Conservation (phyloP, 768 basidiomycete genomes). For the Russula abietina region DNA sequence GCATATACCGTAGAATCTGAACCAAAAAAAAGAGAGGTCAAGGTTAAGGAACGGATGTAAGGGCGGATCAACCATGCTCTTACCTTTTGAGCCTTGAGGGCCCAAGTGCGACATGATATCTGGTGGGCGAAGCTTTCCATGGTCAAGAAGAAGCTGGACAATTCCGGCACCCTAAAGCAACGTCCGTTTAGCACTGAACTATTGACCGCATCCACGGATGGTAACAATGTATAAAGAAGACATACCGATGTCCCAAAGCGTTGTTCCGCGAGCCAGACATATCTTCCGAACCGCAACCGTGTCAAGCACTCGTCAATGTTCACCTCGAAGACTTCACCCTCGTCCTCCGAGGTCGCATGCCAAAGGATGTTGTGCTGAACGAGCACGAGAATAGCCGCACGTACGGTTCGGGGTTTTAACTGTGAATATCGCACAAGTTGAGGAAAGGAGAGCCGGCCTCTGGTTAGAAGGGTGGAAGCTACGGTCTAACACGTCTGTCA, state of each 20-base stretch:
- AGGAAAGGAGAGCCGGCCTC: conserved; percentile 71
- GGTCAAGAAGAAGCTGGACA: conserved; percentile 68
- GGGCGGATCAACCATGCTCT: not conserved
- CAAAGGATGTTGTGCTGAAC: conserved; percentile 91
- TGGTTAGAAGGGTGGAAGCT: conserved; percentile 63
- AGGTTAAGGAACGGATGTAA: conserved; percentile 20
- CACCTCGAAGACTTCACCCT: conserved; percentile 72
- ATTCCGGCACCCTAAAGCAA: conserved; percentile 64
- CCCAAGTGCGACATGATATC: conserved; percentile 57
- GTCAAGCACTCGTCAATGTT: conserved; percentile 79
- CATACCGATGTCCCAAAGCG: conserved; percentile 63
- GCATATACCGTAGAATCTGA: conserved; percentile 42
- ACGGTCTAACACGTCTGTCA: conserved; percentile 47
- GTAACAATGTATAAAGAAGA: too few species aligned
- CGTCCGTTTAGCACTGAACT: not conserved
- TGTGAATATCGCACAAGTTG: conserved; percentile 65
- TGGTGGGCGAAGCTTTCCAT: conserved; percentile 77
- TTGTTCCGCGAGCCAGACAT: conserved; percentile 66
- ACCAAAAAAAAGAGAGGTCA: conserved; percentile 24
- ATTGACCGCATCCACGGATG: not conserved
- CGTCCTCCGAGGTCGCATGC: conserved; percentile 70
- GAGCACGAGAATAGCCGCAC: conserved; percentile 67
- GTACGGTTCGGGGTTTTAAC: conserved; percentile 60
- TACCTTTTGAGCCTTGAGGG: conserved; percentile 54
- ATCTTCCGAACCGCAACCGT: conserved; percentile 77